Evolutionary conservation across 495 filamentous ascomycete species (phyloP), one percentile per base, ranked within the genome.

Genomic region (Aspergillus cavernicola): DNA sequence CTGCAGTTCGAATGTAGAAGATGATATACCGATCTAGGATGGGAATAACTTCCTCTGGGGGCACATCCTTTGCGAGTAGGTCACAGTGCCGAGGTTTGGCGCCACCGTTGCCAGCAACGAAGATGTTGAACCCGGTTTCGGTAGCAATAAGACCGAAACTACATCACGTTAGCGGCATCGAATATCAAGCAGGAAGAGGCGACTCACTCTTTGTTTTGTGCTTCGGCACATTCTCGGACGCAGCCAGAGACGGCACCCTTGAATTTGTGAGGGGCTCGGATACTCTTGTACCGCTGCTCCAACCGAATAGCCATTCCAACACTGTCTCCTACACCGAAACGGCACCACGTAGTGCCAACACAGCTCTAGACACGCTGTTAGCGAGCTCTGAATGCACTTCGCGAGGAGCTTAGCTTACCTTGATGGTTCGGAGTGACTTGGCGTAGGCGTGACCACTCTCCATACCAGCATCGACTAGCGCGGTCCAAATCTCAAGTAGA

Each of bases 1-100:
- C 92, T 36, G 92, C 92, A 0, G 92, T 96, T 55, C 90, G 88
- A 65, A 97, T 96, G 72, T 97, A 96, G 78, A 97, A 95, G 74
- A 91, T 89, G 10, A 96, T 76, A 67, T 95, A 97, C 23, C 92
- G 85, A 67, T 97, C 92, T 0, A 97, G 75, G 31, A 96, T 88
- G 10, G 90, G 87, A 19, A 96, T 75, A 20, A 96, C 83, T 62
- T 95, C 86, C 47, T 91, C 86, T 0, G 90, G 82, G 0, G 92
- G 84, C 0, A 95, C 90, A 66, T 97, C 92, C 62, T 91, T 95
- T 35, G 89, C 88, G 1, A 97, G 81, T n/a, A 96, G 78, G 58
- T 95, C 90, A 1, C 83, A 83, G 64, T 97, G 92, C 16, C 80
- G 75, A 10, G 92, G 92, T 50, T 88, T 92, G 5, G 91, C 89